These are phyloP conservation scores for Penicillium parvum DNA, from an alignment of 495 filamentous ascomycete species.

Conservation along the genomic window DNA sequence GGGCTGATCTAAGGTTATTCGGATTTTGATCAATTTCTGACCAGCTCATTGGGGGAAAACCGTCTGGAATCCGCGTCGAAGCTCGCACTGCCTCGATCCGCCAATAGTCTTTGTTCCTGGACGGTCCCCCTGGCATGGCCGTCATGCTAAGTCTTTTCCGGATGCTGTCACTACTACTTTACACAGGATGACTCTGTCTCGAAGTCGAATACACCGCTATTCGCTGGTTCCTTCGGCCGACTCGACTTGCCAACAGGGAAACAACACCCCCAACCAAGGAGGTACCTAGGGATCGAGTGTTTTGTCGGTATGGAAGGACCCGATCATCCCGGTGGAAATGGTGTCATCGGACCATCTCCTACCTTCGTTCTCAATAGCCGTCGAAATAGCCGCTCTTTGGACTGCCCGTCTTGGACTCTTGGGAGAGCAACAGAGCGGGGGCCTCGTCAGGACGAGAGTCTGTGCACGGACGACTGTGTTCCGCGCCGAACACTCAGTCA, in stretches of 20 bases:
- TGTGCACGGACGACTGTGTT: conserved; percentile 7
- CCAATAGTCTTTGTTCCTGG: conserved; percentile 11
- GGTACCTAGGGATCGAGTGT: too few relatives aligned
- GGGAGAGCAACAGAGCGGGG: not conserved
- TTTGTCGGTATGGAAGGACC: not conserved
- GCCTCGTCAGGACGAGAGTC: not conserved
- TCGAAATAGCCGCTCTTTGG: conserved; percentile 7
- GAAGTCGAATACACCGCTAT: not conserved
- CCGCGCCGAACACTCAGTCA: too few relatives aligned
- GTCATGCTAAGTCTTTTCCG: not conserved
- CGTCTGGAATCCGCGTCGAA: conserved; percentile 18
- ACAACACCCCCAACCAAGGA: too few relatives aligned
- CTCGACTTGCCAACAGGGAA: not conserved
- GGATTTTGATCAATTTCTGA: too few relatives aligned
- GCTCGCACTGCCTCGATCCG: conserved; percentile 2
- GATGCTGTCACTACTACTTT: not conserved
- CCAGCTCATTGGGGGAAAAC: too few relatives aligned
- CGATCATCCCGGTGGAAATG: not conserved
- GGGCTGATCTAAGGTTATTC: conserved; percentile 15
- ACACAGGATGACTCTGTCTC: not conserved
- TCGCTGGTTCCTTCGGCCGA: not conserved
- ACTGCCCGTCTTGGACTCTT: not conserved
- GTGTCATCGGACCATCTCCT: not conserved
- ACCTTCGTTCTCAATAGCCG: conserved; percentile 13
- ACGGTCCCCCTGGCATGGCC: not conserved